Base-by-base conservation (phyloP, 139 green algal genomes). In the Ettlia oleoabundans region DNA sequence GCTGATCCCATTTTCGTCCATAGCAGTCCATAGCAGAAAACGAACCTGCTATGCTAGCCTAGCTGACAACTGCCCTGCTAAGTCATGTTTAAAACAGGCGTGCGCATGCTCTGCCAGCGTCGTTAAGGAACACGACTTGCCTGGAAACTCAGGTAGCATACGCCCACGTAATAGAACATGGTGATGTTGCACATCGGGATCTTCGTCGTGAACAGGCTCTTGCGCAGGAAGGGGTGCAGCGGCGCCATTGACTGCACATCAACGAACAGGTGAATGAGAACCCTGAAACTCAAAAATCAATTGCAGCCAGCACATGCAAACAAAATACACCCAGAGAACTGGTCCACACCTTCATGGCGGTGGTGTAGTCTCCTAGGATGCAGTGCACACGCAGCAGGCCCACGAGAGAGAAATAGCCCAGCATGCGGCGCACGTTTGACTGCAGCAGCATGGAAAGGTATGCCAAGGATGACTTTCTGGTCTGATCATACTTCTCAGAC, bases 341-440 rank as follows among this genome's bases (percentile, higher is more conserved):
- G n/a, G n/a, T n/a, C 4, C 70, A 0, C 47, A 80, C 73, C 73
- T 80, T 51, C 7, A 98, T 89, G 2, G 89, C 94, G 24, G 80
- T 82, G 40, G 91, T 64, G 86, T 98, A 98, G 84, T 99, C 95
- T 2, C 97, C 97, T 32, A 98, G 83, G 30, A 99, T 87, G 80
- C 76, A 89, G 90, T 98, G 95, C 82, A 98, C 93, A 21, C 97
- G 88, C 78, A 94, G 88, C 81, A 98, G 90, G 55, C 97, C 97
- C 22, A 98, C 85, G 43, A 99, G 88, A 2, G 88, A 92, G 87
- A 97, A 99, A 89, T 99, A 99, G 64, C 97, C 97, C 80, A 99
- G 87, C 89, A 98, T 93, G 55, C 85, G 90, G 79, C 98, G 93
- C 85, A 99, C 96, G 88, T 99, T 99, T 88, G 91, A 97, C 71